Percentiles rank a stretch among this genome's conserved stretches.
phyloP scores from a whole-genome alignment of 2,329 filamentous ascomycete species.

The Talaromyces sp. region DNA sequence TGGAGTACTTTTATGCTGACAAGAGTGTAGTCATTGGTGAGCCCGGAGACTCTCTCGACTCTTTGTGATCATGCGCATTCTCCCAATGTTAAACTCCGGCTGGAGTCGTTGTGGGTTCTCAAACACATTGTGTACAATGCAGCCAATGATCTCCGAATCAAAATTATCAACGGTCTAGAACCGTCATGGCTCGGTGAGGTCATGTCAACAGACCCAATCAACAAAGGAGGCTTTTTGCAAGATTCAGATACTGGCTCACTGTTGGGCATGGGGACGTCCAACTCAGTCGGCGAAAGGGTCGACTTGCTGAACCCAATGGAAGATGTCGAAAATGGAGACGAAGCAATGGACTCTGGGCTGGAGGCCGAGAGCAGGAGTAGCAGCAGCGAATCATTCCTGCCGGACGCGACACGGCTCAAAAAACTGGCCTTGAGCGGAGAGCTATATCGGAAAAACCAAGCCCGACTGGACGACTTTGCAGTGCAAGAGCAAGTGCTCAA shows the following conservation, averaged over 20 bases:
- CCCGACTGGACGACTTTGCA: constrained; percentile 70
- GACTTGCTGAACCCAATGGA: constrained; percentile 53
- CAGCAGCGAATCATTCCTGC: constrained; percentile 27
- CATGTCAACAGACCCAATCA: constrained; percentile 55
- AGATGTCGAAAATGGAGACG: constrained; percentile 21
- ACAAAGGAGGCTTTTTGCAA: constrained; percentile 25
- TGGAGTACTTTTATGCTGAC: constrained; percentile 2
- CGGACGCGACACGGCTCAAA: constrained; percentile 35
- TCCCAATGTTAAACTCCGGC: constrained; percentile 67
- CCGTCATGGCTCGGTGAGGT: constrained; percentile 76
- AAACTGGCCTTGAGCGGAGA: constrained; percentile 57
- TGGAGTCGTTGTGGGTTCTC: constrained; percentile 87
- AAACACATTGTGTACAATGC: constrained; percentile 81
- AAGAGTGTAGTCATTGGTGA: constrained; percentile 58
- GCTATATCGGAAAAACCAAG: constrained; percentile 61
- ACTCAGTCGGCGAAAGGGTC: constrained; percentile 57
- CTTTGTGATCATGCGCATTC: constrained; percentile 83
- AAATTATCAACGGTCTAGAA: constrained; percentile 70
- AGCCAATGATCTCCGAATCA: constrained; percentile 66
- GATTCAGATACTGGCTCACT: constrained; percentile 27
- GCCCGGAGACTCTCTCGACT: constrained; percentile 67
- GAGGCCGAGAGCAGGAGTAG: not conserved
- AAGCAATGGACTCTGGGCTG: constrained; percentile 31
- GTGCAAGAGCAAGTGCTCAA: constrained; percentile 90
- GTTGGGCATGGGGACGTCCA: constrained; percentile 51